Evolutionary conservation across 2,329 filamentous ascomycete species (phyloP).

Genomic region (Cadophora luteo-olivacea): DNA sequence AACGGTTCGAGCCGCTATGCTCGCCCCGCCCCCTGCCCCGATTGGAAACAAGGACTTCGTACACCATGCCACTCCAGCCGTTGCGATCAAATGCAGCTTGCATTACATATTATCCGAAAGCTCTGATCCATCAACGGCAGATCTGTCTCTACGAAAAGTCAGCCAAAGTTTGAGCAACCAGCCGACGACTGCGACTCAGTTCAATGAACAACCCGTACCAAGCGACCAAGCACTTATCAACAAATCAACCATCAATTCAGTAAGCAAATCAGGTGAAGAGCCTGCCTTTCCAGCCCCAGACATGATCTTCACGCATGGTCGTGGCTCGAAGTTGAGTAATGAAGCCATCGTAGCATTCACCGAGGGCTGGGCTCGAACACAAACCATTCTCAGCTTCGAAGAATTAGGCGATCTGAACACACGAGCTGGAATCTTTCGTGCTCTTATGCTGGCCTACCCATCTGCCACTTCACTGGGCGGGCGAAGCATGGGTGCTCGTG

Average conservation of each 20-base stretch:
- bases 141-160: too few species aligned
- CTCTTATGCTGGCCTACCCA: constrained; percentile 6
- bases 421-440: constrained; percentile 8
- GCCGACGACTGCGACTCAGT: too few species aligned
- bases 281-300: neutral
- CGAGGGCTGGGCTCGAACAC: constrained; percentile 19
- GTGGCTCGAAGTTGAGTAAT: constrained; percentile 9
- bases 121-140: neutral
- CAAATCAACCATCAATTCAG: neutral
- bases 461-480: neutral
- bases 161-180: too few species aligned
- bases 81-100: neutral
- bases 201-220: neutral
- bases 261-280: neutral
- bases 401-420: neutral
- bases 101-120: too few species aligned
- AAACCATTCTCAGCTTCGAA: constrained; percentile 11
- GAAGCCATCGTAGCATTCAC: constrained; percentile 14
- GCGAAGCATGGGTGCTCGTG: constrained; percentile 15
- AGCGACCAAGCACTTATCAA: neutral
- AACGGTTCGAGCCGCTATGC: neutral
- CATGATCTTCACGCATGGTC: constrained; percentile 14
- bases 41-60: neutral
- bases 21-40: neutral
- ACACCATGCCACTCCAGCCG: neutral